These are phyloP conservation scores for Ambrosiella cleistominuta DNA, from an alignment of 2,329 filamentous ascomycete species.

Conservation along the genomic window DNA sequence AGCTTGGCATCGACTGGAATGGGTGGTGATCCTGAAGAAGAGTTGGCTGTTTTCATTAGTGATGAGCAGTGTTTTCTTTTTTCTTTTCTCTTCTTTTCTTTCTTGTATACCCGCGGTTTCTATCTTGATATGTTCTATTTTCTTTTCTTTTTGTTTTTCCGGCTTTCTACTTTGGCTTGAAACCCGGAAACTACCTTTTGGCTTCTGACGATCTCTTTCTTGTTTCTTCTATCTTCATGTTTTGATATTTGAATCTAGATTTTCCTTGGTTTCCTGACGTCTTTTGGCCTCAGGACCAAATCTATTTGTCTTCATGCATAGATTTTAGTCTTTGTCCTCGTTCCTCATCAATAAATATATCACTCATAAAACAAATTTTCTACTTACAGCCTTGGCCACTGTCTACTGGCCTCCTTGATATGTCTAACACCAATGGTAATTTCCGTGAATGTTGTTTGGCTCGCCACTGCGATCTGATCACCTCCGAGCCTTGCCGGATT, in stretches of 20 bases:
- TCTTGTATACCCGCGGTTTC: constrained; percentile 1
- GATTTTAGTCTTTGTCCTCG: not conserved
- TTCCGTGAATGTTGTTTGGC: too few relatives aligned
- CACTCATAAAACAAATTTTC: too few relatives aligned
- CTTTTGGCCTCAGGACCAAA: not conserved
- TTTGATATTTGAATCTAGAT: not conserved
- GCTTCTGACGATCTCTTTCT: not conserved
- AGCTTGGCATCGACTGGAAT: too few relatives aligned
- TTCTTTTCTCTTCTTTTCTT: not conserved
- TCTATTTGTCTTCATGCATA: not conserved
- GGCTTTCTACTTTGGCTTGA: not conserved
- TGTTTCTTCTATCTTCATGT: not conserved
- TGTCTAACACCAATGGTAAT: too few relatives aligned
- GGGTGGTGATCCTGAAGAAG: too few relatives aligned
- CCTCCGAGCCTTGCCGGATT: too few relatives aligned
- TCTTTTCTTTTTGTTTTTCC: constrained; percentile 1
- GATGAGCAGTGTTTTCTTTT: not conserved
- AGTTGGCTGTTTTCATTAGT: not conserved
- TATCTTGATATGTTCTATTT: not conserved
- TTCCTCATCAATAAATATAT: not conserved
- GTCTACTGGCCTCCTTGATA: too few relatives aligned
- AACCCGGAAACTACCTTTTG: not conserved
- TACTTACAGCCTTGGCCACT: too few relatives aligned
- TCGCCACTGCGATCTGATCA: too few relatives aligned
- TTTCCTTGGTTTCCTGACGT: not conserved